Evolutionary conservation across 768 basidiomycete genomes (phyloP).

Genomic region (Boletus tylopilopsis): DNA sequence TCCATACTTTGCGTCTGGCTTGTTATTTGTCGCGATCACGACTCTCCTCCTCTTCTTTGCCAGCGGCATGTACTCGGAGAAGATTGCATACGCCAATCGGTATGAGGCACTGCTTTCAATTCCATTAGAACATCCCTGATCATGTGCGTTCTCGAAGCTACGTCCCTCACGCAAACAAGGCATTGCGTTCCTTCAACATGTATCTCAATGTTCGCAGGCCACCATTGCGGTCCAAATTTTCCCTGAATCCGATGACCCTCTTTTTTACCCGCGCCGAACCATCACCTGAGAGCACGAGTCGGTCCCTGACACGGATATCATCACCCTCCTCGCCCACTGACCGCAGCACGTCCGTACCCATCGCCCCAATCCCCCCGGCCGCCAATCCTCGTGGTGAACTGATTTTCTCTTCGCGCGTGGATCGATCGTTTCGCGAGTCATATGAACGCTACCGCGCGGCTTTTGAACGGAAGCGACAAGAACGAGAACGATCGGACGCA

Average conservation of each 20-base stretch:
- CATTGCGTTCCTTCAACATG: constrained; percentile 93
- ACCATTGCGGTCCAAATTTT: constrained; percentile 59
- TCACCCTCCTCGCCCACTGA: constrained; percentile 34
- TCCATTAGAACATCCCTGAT: constrained; percentile 14
- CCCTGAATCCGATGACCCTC: constrained; percentile 38
- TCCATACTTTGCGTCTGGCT: constrained; percentile 73
- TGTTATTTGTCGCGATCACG: constrained; percentile 84
- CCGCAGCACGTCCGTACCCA: constrained; percentile 45
- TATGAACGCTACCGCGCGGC: constrained; percentile 90
- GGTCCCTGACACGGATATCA: constrained; percentile 23
- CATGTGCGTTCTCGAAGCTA: constrained; percentile 54
- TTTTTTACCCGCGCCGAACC: constrained; percentile 32
- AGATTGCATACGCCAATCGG: constrained; percentile 96
- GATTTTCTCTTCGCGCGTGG: constrained; percentile 90
- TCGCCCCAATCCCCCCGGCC: constrained; percentile 77
- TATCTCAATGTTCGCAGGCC: constrained; percentile 90
- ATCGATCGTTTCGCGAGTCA: constrained; percentile 75
- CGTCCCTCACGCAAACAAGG: constrained; percentile 91
- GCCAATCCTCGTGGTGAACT: constrained; percentile 92
- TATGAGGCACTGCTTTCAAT: constrained; percentile 37
- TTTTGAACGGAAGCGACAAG: constrained; percentile 78
- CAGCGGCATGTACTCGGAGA: constrained; percentile 93
- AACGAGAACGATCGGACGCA: constrained; percentile 45
- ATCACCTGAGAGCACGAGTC: constrained; percentile 18
- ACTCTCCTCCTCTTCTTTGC: constrained; percentile 94